Conservation (phyloP, 495 filamentous ascomycete genomes). For the Sabuloglossum arenarium region DNA sequence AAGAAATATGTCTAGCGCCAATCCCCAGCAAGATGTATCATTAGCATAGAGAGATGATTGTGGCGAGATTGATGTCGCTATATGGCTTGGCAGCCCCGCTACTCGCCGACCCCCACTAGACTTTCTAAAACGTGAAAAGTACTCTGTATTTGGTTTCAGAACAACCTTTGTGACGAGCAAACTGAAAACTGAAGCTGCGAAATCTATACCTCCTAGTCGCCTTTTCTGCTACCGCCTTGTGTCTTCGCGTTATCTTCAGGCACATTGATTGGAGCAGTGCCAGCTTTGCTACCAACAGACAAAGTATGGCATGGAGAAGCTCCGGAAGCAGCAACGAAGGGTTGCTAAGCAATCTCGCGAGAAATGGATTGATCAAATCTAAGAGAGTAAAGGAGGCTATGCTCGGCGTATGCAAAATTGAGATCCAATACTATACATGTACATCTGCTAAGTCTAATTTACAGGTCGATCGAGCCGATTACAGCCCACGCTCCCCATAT, state of each 20-base stretch:
- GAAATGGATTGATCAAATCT: slow-evolving; percentile 47
- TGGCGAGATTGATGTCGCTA: not conserved
- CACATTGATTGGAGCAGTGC: not conserved
- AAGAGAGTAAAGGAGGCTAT: slow-evolving; percentile 58
- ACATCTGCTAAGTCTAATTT: slow-evolving; percentile 2
- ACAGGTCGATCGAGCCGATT: slow-evolving; percentile 81
- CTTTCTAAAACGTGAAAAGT: not conserved
- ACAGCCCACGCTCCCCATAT: slow-evolving; percentile 47
- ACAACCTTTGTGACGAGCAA: not conserved
- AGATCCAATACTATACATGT: not conserved
- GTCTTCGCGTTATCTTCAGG: not conserved
- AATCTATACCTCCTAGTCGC: not conserved
- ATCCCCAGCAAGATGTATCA: not conserved
- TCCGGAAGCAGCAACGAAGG: slow-evolving; percentile 57
- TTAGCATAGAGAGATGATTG: too few species aligned
- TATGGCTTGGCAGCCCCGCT: not conserved
- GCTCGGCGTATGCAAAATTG: slow-evolving; percentile 32
- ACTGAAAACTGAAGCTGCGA: not conserved
- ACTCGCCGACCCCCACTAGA: not conserved
- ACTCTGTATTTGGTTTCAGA: too few species aligned
- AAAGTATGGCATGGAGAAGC: slow-evolving; percentile 78
- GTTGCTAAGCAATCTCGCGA: slow-evolving; percentile 59
- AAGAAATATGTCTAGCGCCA: slow-evolving; percentile 36
- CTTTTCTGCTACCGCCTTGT: not conserved
- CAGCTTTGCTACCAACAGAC: not conserved